Conservation (phyloP, 2,329 filamentous ascomycete genomes). For the Clonostachys rosea region DNA sequence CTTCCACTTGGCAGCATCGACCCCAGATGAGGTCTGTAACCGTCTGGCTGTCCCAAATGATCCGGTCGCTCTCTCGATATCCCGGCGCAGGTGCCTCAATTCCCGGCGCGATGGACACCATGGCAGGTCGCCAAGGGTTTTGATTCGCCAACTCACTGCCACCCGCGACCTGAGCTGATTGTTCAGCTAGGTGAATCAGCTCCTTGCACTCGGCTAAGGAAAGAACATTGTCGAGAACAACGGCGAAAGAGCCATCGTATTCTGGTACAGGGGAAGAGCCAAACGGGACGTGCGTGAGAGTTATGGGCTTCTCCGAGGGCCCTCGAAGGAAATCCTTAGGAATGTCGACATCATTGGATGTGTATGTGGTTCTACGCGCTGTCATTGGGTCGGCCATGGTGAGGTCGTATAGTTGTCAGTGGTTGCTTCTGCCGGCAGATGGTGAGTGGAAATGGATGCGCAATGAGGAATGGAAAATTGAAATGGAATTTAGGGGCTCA, state of each 20-base stretch:
- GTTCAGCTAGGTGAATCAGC: slow-evolving; percentile 46
- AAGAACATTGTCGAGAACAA: slow-evolving; percentile 57
- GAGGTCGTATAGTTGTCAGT: too few relatives aligned
- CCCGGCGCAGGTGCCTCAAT: slow-evolving; percentile 51
- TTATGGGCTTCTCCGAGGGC: slow-evolving; percentile 31
- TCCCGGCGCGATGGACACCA: slow-evolving; percentile 63
- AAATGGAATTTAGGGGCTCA: too few relatives aligned
- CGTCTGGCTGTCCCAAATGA: slow-evolving; percentile 66
- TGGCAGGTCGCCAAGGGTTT: slow-evolving; percentile 58
- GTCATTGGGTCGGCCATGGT: too few relatives aligned
- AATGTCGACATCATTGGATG: slow-evolving; percentile 21
- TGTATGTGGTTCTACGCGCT: slow-evolving; percentile 13
- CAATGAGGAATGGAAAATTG: too few relatives aligned
- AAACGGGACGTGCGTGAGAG: slow-evolving; percentile 46
- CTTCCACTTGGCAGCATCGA: slow-evolving; percentile 42
- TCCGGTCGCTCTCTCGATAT: slow-evolving; percentile 67
- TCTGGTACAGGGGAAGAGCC: slow-evolving; percentile 37
- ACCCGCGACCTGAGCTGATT: slow-evolving; percentile 24
- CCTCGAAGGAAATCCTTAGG: slow-evolving; percentile 38
- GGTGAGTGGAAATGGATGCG: too few relatives aligned
- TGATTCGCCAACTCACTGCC: neutral
- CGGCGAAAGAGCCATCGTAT: slow-evolving; percentile 48
- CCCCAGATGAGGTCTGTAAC: slow-evolving; percentile 60
- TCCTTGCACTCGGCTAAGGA: slow-evolving; percentile 50
- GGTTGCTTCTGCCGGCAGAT: too few relatives aligned